Evolutionary conservation across 352 stramenopile species (phyloP), one percentile per base, ranked within the genome.

Genomic region (Phytophthora tentaculata): DNA sequence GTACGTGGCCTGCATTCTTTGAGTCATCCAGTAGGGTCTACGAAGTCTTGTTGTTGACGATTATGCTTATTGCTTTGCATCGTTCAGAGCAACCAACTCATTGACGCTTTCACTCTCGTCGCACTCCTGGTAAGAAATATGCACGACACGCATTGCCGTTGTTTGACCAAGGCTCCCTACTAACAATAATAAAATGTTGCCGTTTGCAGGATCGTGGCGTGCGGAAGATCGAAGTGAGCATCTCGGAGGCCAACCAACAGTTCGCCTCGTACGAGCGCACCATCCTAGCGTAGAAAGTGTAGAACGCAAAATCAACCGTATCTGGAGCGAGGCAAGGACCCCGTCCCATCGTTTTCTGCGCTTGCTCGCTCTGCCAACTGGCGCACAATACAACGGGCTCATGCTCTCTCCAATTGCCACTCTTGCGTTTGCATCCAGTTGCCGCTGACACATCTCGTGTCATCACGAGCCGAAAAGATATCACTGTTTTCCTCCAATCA

Each of bases 221-320:
- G 32, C 80, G 78, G 22, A 96, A 95, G 73, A 86, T 99, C 67
- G 94, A 99, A 79, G 89, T 98, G 26, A 97, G 88, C 71, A 97
- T 98, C 64, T 95, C 92, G 20, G 96, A 99, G 70, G 92, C 93
- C 32, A 78, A 88, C 26, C 90, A 97, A 63, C 96, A 99, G 65
- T 89, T 95, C 58, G 88, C 88, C 10, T 86, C 85, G 22, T 94
- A 93, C 66, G 86, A 95, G 62, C 84, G 86, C 64, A 79, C 74
- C 29, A 86, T 96, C 56, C 54, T 90, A 29, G 71, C 71, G 32
- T 88, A 83, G 37, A 56, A n/a, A 10, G 24, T 35, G 52, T 53
- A 54, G 56, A 59, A 17, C 49, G 29, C 17, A 52, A 32, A 59
- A 23, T 14, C 10, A 61, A 0, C 22, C n/a, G 12, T 19, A 57